Conservation (phyloP, 768 basidiomycete genomes). For the Hygrocybe punicea region DNA sequence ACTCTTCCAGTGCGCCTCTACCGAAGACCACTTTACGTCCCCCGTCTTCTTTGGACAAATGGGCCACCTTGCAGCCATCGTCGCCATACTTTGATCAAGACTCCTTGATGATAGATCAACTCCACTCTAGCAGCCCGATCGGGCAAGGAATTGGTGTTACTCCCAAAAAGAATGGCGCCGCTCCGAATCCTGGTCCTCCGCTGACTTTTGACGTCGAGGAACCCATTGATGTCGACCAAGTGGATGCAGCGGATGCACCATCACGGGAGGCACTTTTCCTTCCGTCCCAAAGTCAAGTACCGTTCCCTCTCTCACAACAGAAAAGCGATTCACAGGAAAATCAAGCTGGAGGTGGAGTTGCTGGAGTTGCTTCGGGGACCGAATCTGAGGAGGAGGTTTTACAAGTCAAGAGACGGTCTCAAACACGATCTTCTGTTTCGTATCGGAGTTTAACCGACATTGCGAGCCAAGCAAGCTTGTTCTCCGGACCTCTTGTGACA, state of each 20-base stretch:
- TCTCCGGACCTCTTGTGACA: constrained; percentile 30
- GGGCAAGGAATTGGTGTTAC: background rate
- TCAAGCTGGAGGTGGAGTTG: background rate
- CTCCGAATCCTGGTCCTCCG: background rate
- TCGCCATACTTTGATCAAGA: constrained; percentile 22
- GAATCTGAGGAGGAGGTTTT: constrained; percentile 17
- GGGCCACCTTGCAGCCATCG: constrained; percentile 21
- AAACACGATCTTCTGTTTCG: constrained; percentile 13
- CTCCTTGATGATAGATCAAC: constrained; percentile 26
- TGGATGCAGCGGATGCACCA: background rate
- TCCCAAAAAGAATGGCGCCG: background rate
- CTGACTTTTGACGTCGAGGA: background rate
- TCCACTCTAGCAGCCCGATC: constrained; percentile 22
- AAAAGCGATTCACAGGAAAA: constrained; percentile 9
- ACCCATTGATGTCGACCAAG: background rate
- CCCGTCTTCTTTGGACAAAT: constrained; percentile 17
- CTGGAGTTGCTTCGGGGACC: background rate
- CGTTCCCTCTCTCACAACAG: constrained; percentile 54
- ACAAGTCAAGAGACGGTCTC: constrained; percentile 21
- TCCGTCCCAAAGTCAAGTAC: constrained; percentile 49
- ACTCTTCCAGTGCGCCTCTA: background rate
- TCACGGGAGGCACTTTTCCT: constrained; percentile 46
- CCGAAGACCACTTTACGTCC: background rate
- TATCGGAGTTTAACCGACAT: constrained; percentile 57
- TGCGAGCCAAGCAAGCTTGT: constrained; percentile 39